phyloP scores from a whole-genome alignment of 441 rosid species.

The Breynia disticha region DNA sequence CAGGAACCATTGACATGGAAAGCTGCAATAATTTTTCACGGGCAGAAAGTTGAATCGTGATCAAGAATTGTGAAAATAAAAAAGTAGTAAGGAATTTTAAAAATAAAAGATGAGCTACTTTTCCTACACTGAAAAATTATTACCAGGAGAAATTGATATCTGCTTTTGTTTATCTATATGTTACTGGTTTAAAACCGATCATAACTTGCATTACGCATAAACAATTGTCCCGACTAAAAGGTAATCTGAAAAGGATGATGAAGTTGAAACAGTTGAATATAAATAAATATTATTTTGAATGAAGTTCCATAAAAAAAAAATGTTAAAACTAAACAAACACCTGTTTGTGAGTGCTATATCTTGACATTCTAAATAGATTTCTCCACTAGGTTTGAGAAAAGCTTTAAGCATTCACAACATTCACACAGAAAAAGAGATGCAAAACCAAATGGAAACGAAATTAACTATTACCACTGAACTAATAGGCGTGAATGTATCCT shows the following conservation, averaged over 20 bases:
- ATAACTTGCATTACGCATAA: neutral
- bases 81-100: neutral
- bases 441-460: neutral
- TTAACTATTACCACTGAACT: slow-evolving; percentile 64
- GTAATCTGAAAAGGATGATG: neutral
- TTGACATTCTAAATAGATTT: neutral
- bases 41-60: slow-evolving; percentile 7
- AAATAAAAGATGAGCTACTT: neutral
- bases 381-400: neutral
- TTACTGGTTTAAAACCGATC: neutral
- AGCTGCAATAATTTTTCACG: slow-evolving; percentile 30
- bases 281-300: neutral
- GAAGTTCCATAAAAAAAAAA: neutral
- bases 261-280: neutral
- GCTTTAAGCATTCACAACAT: neutral
- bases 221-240: neutral
- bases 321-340: neutral
- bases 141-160: neutral
- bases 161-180: neutral
- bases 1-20: slow-evolving; percentile 47
- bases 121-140: neutral
- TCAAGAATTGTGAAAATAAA: neutral
- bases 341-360: neutral
- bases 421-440: neutral
- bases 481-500: slow-evolving; percentile 89